Evolutionary conservation across 495 filamentous ascomycete species (phyloP), one percentile per base, ranked within the genome.

Genomic region (Amorphotheca resinae): DNA sequence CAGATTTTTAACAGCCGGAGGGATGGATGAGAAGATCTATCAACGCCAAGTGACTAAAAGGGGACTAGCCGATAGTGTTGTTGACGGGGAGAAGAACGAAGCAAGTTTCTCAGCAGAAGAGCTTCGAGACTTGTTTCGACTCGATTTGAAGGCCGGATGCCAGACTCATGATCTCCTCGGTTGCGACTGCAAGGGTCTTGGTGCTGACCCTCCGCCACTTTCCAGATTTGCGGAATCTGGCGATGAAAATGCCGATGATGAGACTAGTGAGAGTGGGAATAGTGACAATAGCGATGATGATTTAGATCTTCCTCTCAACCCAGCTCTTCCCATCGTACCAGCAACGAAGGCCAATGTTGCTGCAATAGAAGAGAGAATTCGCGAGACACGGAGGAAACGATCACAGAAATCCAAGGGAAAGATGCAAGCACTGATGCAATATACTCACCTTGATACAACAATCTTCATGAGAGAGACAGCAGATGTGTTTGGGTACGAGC

Each of bases 21-120:
- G 72, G 15, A 61, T 89, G 22, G 83, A 89, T 47, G 83, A 89
- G 62, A 87, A 86, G 62, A 87, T 89, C 46, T 87, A 74, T 64
- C 83, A 87, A 57, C 65, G 83, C n/a, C 83, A 89, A 54, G 64
- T 85, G 2, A 82, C 77, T 25, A 89, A 89, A 61, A 64, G 75
- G 32, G 80, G 80, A 3, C 42, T 66, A 0, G 63, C 64, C 0
- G 59, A 61, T 26, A 57, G 53, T 40, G 56, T 66, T 25, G 62
- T 66, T 35, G 64, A 66, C 23, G 61, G 76, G 38, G 83, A 80
- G 56, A 65, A 67, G 30, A 70, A 63, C 32, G 65, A 67, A 12
- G 70, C 59, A n/a, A 68, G 58, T 21, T 88, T 88, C 59, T 76
- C 80, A 4, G 59, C 60, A 4, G 75, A 82, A 42, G 83, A 88